phyloP scores from a whole-genome alignment of 768 basidiomycete genomes.

The Lactarius sp. region DNA sequence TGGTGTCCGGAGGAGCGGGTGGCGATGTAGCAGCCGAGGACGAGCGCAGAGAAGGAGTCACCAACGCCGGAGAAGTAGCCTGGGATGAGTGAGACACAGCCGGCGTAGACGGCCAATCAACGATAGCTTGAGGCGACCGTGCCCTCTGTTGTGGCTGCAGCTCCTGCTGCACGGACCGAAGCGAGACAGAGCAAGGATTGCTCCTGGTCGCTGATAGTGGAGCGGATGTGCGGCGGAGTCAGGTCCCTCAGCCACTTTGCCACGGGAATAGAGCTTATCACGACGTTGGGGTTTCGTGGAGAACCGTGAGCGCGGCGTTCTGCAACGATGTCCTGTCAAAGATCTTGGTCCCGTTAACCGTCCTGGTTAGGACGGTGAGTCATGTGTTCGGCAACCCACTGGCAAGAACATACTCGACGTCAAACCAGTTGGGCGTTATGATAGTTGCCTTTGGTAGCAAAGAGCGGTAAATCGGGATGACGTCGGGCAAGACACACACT shows the following conservation, averaged over 20 bases:
- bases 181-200: constrained; percentile 69
- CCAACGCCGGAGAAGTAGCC: constrained; percentile 99
- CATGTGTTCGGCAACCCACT: background rate
- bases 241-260: constrained; percentile 51
- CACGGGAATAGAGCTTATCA: constrained; percentile 86
- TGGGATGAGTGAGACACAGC: constrained; percentile 69
- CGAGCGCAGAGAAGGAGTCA: constrained; percentile 89
- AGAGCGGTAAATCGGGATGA: constrained; percentile 78
- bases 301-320: constrained; percentile 57
- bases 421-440: constrained; percentile 98
- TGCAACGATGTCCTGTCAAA: constrained; percentile 53
- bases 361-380: constrained; percentile 40
- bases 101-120: constrained; percentile 58
- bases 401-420: constrained; percentile 73
- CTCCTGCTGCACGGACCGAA: constrained; percentile 42
- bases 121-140: constrained; percentile 14
- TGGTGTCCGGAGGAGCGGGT: constrained; percentile 56
- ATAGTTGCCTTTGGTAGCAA: constrained; percentile 83
- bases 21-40: constrained; percentile 88
- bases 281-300: constrained; percentile 85
- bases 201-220: constrained; percentile 30
- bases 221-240: constrained; percentile 48
- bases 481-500: too few species aligned
- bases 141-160: constrained; percentile 21
- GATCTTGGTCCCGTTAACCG: constrained; percentile 68